Percentiles rank a stretch among this genome's conserved stretches.
Conservation (phyloP, 202 grass and related monocot genomes). For the Carex sylvatica region DNA sequence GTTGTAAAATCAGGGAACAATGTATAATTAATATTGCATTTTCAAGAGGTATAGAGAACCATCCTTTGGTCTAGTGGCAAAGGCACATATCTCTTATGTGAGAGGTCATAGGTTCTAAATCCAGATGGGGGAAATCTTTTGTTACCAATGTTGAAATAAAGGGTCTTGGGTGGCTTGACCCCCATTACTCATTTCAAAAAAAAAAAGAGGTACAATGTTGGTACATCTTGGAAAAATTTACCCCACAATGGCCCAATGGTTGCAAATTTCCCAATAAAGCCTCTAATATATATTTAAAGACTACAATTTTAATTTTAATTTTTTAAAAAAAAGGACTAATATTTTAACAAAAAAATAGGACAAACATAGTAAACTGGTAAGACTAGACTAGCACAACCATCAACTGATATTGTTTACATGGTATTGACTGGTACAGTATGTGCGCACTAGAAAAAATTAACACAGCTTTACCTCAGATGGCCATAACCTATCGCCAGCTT, state of each 20-base stretch:
- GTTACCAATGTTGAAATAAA: no score
- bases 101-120: no score
- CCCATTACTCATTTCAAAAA: no score
- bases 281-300: background rate
- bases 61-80: no score
- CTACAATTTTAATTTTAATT: background rate
- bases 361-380: background rate
- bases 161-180: no score
- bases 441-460: background rate
- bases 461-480: constrained; percentile 54
- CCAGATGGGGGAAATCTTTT: no score
- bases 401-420: background rate
- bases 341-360: background rate
- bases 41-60: background rate
- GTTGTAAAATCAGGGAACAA: constrained; percentile 5
- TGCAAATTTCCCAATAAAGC: background rate
- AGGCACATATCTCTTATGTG: no score
- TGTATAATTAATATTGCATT: background rate
- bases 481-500: constrained; percentile 66
- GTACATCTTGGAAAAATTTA: background rate
- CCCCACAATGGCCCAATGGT: background rate
- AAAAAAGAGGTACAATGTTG: background rate
- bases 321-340: background rate
- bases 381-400: background rate
- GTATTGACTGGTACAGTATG: background rate